Percentiles rank a stretch among this genome's conserved stretches.
phyloP scores from a whole-genome alignment of 1,284 basidiomycete genomes.

The Rhodotorula sp. region DNA sequence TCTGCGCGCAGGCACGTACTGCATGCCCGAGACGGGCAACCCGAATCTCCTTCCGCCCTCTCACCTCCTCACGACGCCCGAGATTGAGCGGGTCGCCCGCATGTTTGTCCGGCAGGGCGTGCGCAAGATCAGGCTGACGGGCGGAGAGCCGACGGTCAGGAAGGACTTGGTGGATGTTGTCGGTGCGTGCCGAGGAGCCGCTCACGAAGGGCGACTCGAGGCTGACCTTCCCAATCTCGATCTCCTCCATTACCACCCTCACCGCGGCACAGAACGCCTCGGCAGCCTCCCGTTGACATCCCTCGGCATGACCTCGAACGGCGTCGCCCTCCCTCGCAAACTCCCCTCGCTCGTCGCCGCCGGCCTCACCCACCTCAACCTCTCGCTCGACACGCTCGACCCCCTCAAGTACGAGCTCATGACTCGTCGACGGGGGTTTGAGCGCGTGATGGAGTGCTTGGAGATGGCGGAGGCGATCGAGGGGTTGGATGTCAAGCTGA shows the following conservation, averaged over 20 bases:
- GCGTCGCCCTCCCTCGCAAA: conserved; percentile 69
- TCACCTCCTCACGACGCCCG: conserved; percentile 70
- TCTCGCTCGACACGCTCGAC: conserved; percentile 81
- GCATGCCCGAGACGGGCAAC: conserved; percentile 81
- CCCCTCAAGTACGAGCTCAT: conserved; percentile 84
- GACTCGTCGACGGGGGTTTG: conserved; percentile 61
- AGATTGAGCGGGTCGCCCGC: conserved; percentile 69
- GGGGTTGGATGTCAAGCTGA: conserved; percentile 62
- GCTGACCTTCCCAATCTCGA: background rate
- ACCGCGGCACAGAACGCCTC: conserved; percentile 29
- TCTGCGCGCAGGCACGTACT: conserved; percentile 68
- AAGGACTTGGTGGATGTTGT: conserved; percentile 74
- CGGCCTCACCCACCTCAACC: conserved; percentile 77
- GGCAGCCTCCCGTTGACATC: conserved; percentile 56
- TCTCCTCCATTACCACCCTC: background rate
- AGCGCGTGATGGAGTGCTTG: conserved; percentile 36
- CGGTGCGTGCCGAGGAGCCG: conserved; percentile 50
- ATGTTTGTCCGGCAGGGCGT: conserved; percentile 76
- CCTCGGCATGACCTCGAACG: conserved; percentile 84
- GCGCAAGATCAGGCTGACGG: conserved; percentile 80
- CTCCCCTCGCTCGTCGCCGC: conserved; percentile 65
- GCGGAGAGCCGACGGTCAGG: conserved; percentile 82
- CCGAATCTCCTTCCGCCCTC: conserved; percentile 64
- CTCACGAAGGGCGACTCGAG: background rate
- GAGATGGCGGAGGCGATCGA: conserved; percentile 24